Conservation (phyloP, 2,329 filamentous ascomycete species). For the Escovopsis sp. region DNA sequence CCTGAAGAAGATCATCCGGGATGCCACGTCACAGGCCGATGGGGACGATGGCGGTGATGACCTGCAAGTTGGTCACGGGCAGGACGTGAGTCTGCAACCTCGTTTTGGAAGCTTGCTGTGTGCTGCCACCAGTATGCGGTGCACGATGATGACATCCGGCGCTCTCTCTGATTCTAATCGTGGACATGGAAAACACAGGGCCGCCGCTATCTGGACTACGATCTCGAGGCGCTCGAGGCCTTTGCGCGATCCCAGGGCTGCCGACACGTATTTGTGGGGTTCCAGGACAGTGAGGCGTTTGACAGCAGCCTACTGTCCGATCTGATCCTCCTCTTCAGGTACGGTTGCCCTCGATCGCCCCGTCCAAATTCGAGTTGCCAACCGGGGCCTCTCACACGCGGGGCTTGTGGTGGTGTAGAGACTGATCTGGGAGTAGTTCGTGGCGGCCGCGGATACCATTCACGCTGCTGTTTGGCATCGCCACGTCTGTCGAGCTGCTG, state of each 20-base stretch:
- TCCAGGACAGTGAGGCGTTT: slow-evolving; percentile 75
- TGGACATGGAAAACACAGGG: slow-evolving; percentile 27
- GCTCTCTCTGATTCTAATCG: slow-evolving; percentile 8
- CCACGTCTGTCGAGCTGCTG: slow-evolving; percentile 68
- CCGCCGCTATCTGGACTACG: slow-evolving; percentile 59
- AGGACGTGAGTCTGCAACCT: slow-evolving; percentile 27
- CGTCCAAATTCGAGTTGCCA: not conserved
- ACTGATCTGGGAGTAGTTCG: slow-evolving; percentile 24
- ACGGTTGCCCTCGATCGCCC: slow-evolving; percentile 13
- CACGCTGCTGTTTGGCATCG: slow-evolving; percentile 62
- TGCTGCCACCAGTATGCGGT: not conserved
- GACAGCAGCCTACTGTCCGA: slow-evolving; percentile 59
- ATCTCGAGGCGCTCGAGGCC: slow-evolving; percentile 54
- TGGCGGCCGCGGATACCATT: slow-evolving; percentile 70
- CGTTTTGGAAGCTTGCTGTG: not conserved
- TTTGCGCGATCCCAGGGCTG: slow-evolving; percentile 39
- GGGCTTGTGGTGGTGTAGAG: too few species aligned
- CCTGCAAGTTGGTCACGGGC: slow-evolving; percentile 27
- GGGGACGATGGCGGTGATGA: slow-evolving; percentile 46
- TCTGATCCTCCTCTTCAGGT: slow-evolving; percentile 54
- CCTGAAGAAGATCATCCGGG: slow-evolving; percentile 59
- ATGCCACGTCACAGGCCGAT: slow-evolving; percentile 34
- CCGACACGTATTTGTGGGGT: slow-evolving; percentile 52
- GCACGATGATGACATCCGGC: not conserved
- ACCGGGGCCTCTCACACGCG: slow-evolving; percentile 14